Conservation (phyloP, 2,329 filamentous ascomycete species). For the Aspergillus sp. region DNA sequence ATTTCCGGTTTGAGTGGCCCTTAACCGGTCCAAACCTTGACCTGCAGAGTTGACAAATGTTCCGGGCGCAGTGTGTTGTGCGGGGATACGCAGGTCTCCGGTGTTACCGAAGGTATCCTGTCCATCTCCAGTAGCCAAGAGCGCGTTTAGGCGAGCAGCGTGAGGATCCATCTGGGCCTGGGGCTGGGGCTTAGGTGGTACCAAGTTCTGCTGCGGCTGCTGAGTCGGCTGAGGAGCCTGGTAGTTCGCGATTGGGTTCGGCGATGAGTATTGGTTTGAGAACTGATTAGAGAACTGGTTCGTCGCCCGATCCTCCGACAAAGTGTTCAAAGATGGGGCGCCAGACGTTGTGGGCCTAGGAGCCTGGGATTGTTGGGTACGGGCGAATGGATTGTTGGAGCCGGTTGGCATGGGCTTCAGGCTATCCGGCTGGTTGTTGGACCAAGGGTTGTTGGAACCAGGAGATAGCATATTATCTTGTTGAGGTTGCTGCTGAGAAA, state of each 20-base stretch:
- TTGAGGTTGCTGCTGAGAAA: slow-evolving; percentile 51
- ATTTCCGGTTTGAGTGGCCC: slow-evolving; percentile 68
- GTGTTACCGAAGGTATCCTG: slow-evolving; percentile 97
- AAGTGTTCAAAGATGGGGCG: slow-evolving; percentile 69
- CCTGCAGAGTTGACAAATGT: slow-evolving; percentile 97
- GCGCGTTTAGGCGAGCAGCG: slow-evolving; percentile 74
- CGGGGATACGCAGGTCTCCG: slow-evolving; percentile 91
- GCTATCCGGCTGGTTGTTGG: slow-evolving; percentile 61
- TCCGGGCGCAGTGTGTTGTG: slow-evolving; percentile 93
- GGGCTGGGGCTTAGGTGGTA: slow-evolving; percentile 35
- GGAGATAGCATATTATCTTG: slow-evolving; percentile 66
- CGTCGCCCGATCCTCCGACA: slow-evolving; percentile 83
- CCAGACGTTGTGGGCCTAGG: slow-evolving; percentile 50
- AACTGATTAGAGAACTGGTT: slow-evolving; percentile 60
- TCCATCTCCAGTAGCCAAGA: slow-evolving; percentile 84
- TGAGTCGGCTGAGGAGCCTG: slow-evolving; percentile 39
- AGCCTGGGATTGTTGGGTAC: slow-evolving; percentile 49
- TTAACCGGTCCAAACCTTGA: slow-evolving; percentile 70
- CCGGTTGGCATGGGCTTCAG: slow-evolving; percentile 84
- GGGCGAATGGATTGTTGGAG: slow-evolving; percentile 96
- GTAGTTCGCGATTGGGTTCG: slow-evolving; percentile 52
- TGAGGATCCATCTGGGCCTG: slow-evolving; percentile 53
- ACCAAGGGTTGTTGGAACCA: slow-evolving; percentile 95
- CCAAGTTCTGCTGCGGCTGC: slow-evolving; percentile 14
- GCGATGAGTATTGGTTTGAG: slow-evolving; percentile 55